Percentiles rank a stretch among this genome's conserved stretches.
Conservation (phyloP, 192 early-diverging fungal genomes). For the Dimargaris xerosporica region DNA sequence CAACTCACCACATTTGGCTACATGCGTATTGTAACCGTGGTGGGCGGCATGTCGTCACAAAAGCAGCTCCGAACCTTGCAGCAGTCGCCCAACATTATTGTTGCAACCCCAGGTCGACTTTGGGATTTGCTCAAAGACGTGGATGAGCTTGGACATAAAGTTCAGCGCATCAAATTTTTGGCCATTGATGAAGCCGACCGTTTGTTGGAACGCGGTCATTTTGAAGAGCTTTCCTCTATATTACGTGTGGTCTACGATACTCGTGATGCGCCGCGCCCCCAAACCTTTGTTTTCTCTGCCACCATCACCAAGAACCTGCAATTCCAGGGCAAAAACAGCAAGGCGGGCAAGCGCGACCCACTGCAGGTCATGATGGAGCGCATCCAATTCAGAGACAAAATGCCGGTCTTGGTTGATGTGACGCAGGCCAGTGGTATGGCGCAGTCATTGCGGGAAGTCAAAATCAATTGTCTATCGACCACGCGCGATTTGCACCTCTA, state of each 20-base stretch:
- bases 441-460: constrained; percentile 52
- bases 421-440: constrained; percentile 50
- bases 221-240: constrained; percentile 50
- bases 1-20: constrained; percentile 27
- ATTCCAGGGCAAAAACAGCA: constrained; percentile 17
- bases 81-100: constrained; percentile 49
- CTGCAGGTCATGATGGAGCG: constrained; percentile 57
- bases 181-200: constrained; percentile 76
- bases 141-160: constrained; percentile 31
- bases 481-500: constrained; percentile 82
- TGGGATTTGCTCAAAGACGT: constrained; percentile 50
- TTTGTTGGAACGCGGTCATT: constrained; percentile 68
- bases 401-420: constrained; percentile 66
- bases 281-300: constrained; percentile 90
- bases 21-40: constrained; percentile 54
- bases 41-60: constrained; percentile 87
- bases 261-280: constrained; percentile 27
- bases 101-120: constrained; percentile 70
- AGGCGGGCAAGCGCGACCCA: constrained; percentile 15
- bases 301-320: constrained; percentile 47
- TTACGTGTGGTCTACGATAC: constrained; percentile 19
- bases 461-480: constrained; percentile 67
- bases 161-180: constrained; percentile 49
- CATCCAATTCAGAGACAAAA: constrained; percentile 57
- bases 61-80: constrained; percentile 73